phyloP scores from a whole-genome alignment of 1,284 basidiomycete species.

The Sphaerobolus stellatus region DNA sequence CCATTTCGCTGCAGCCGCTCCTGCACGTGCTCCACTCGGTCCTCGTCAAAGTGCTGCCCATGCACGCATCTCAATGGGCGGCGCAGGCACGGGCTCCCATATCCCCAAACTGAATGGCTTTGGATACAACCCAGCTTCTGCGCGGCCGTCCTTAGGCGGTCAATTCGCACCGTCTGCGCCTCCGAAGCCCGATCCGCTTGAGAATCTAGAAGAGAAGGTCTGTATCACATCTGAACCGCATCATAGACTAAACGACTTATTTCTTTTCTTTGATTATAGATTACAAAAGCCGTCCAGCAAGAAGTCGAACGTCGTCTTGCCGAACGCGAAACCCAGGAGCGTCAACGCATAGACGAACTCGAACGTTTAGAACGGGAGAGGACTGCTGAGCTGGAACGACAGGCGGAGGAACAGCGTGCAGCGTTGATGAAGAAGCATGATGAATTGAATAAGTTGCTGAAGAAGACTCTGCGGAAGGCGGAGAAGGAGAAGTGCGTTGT shows the following conservation, averaged over 20 bases:
- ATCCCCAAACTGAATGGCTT: conserved; percentile 9
- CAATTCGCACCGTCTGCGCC: too few species aligned
- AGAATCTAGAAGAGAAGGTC: conserved; percentile 70
- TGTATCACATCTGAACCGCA: conserved; percentile 19
- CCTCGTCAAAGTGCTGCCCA: conserved; percentile 22
- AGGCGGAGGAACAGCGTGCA: conserved; percentile 29
- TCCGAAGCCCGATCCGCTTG: too few species aligned
- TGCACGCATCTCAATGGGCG: conserved; percentile 14
- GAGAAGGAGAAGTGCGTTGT: conserved; percentile 66
- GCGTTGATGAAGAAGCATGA: conserved; percentile 58
- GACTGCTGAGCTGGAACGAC: conserved; percentile 27
- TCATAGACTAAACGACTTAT: neutral
- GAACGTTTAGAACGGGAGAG: conserved; percentile 24
- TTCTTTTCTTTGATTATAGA: conserved; percentile 39
- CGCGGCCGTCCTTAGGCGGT: conserved; percentile 13
- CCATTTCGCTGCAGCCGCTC: conserved; percentile 61
- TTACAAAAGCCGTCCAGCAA: conserved; percentile 66
- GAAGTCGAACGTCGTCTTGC: conserved; percentile 68
- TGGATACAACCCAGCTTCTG: conserved; percentile 2
- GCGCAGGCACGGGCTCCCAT: conserved; percentile 13
- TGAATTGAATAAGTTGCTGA: conserved; percentile 65
- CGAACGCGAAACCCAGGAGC: conserved; percentile 44
- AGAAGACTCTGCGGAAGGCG: conserved; percentile 59
- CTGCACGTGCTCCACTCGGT: conserved; percentile 39
- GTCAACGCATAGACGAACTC: conserved; percentile 1